Base-by-base conservation (phyloP, 192 early-diverging fungal species). In the Coemansia erecta region DNA sequence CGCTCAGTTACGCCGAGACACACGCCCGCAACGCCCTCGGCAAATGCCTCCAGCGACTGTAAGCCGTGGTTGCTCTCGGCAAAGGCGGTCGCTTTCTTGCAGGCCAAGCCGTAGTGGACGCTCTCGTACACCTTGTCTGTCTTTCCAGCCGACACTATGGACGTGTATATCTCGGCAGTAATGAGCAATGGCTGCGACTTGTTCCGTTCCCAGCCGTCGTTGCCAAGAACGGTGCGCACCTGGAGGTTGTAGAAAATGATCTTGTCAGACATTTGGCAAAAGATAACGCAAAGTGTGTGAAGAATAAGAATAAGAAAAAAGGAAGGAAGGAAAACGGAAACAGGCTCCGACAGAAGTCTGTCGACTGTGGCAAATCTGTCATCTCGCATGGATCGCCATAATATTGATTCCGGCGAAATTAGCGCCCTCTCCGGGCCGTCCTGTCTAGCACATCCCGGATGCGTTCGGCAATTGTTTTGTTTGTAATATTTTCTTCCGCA, bases 161-260 rank as follows among this genome's bases (percentile, higher is more conserved):
- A 85, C 8, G 90, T 89, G 63, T 86, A 83, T 21, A 95, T 80
- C 33, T 80, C 82, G 8, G 92, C 74, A 44, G 87, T 87, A 41
- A 99, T 87, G 11, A 86, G 83, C 50, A 99, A 81, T 15, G 95
- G 92, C 67, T 97, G 94, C 8, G 81, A 66, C 67, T 93, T 90
- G n/a, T 80, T 80, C 14, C 93, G 83, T 60, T 94, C 94, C 95
- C 97, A 99, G 17, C 88, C 83, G 76, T 99, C 94, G 47, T 92
- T 89, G 9, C 97, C 97, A 41, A 95, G 83, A 43, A 90, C 86
- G 42, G 85, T 90, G 50, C 86, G 87, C 45, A 97, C 87, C 21
- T 85, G 75, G 31, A 98, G 84, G 72, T 94, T 84, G 56, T 85
- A 81, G 23, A 95, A 73, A 40, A 84, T 67, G 56, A 90, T 84